Evolutionary conservation across 345 rosid species (phyloP), one percentile per base, ranked within the genome.

Genomic region (Arabis hirsuta): DNA sequence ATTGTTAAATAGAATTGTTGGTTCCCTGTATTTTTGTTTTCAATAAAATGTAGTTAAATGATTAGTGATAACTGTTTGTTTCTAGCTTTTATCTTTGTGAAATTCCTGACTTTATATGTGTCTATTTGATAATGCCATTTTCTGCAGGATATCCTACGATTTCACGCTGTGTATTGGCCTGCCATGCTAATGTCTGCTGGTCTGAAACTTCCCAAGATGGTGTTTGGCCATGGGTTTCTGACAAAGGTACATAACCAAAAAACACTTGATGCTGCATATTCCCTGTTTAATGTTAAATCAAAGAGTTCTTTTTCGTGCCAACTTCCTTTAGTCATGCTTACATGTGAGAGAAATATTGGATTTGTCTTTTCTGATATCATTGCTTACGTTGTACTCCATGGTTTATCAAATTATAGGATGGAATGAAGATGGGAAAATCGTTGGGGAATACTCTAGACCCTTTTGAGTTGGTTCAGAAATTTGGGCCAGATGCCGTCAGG

Each of bases 151-250:
- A 94, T 94, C 81, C 81, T 94, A 71, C 88, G 97, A 20, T 94
- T 94, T 69, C 97, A 94, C 54, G 97, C 98, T 0, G 97, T 94
- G 73, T 94, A 94, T 73, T 94, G 98, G 97, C 98, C 98, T 39
- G 98, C 98, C 43, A 94, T 94, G 97, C 80, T 94, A 46, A 84
- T 94, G 91, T 89, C 96, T 78, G 98, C 97, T 76, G 96, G 92
- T 72, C 62, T 94, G 29, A 78, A 73, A 47, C 86, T 91, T 80
- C 97, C 98, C 7, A 85, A 83, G 82, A 84, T 59, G 83, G 95
- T 94, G 64, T 89, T 89, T 65, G 96, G 98, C 76, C 98, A 91
- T 79, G 98, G 98, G 36, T 94, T 94, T 81, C 80, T 94, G 76
- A 94, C 97, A 19, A 94, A 89, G 97, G 98, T 91, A 57, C n/a